Percentiles rank a stretch among this genome's conserved stretches.
phyloP scores from a whole-genome alignment of 1,284 basidiomycete genomes.

The Moniliella sp. region DNA sequence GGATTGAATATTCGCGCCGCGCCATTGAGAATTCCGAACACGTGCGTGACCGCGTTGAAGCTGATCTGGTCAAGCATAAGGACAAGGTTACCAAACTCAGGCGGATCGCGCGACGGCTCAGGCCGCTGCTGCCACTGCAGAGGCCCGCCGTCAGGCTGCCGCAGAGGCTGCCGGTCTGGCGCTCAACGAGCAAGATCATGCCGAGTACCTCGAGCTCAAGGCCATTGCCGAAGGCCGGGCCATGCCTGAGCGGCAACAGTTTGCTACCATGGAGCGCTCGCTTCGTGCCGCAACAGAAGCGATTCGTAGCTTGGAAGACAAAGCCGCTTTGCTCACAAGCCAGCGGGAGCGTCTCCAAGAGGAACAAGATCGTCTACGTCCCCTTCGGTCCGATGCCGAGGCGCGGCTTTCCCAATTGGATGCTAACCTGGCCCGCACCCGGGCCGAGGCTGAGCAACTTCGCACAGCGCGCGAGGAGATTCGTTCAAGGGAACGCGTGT shows the following conservation, averaged over 20 bases:
- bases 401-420: not conserved
- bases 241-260: conserved; percentile 62
- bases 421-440: not conserved
- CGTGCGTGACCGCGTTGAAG: not conserved
- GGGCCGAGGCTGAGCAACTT: not conserved
- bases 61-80: not conserved
- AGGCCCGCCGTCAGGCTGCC: not conserved
- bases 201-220: conserved; percentile 29
- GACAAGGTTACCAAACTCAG: not conserved
- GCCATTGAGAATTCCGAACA: not conserved
- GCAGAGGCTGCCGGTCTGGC: not conserved
- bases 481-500: not conserved
- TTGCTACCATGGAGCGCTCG: conserved; percentile 61
- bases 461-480: not conserved
- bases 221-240: conserved; percentile 50
- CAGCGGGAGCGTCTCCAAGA: conserved; percentile 45
- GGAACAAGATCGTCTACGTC: not conserved
- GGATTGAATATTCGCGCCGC: not conserved
- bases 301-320: conserved; percentile 41
- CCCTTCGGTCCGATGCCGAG: not conserved
- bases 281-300: conserved; percentile 52
- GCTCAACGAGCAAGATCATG: not conserved
- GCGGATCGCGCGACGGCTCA: not conserved
- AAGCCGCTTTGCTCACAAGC: conserved; percentile 46
- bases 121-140: not conserved